Evolutionary conservation across 2,329 filamentous ascomycete species (phyloP), one percentile per base, ranked within the genome.

Genomic region (Trichoderma cornu-damae): DNA sequence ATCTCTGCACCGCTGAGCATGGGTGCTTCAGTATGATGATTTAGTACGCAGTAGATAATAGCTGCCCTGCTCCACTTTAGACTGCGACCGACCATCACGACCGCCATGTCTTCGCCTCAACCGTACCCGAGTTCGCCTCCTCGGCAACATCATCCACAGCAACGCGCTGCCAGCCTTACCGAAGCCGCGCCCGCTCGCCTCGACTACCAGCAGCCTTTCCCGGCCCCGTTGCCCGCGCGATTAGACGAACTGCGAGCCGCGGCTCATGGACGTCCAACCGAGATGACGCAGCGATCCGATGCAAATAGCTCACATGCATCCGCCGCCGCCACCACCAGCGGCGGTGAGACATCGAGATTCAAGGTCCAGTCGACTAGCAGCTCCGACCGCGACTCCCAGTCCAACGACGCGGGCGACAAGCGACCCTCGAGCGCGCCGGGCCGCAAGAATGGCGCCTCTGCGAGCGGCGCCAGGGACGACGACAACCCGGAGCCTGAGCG

Each of bases 371-470:
- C 60, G 53, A 68, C 69, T 58, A 68, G 66, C 60, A 66, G 61
- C 59, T 63, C 63, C 59, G 63, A 68, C 60, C 64, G 61, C 58
- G 67, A 72, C 46, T 60, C 63, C 40, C 63, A 61, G 43, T 65
- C 60, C 57, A 64, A 67, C 58, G 66, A 61, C 38, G 62, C 66
- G 40, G 65, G 69, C 37, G 72, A 74, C 52, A 69, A 66, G 54
- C 75, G 78, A 12, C 76, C 76, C 20, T 75, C 74, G 6, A 80
- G 72, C 59, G 78, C 75, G 4, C 76, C 77, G 0, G 75, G 72
- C 16, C 72, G 73, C 56, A 75, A 76, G 43, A 72, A 73, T 61
- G 70, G 68, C 59, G 50, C 63, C 12, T 56, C 64, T 38, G 46
- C 60, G 34, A 54, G 63, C 43, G 67, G 67, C 18, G 60, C 63